Base-by-base conservation (phyloP, 768 basidiomycete genomes). In the Polyporus arcularius region DNA sequence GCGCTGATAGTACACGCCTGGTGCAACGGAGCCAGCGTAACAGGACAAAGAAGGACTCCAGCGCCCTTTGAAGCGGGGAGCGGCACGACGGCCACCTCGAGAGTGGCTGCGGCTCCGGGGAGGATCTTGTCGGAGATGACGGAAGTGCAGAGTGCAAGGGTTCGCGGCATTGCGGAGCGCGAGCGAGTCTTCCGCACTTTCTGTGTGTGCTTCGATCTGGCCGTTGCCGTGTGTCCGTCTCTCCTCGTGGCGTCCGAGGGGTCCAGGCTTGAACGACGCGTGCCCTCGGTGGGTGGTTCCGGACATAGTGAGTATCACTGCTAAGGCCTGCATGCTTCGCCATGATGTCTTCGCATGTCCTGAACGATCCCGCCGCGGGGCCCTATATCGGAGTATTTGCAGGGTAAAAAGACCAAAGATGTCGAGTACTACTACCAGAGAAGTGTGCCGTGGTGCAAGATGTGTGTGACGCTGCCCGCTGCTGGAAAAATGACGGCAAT, bases 291-390 rank as follows among this genome's bases (percentile, higher is more conserved):
- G 56, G 51, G 38, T 52, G 53, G 30, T 15, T 18, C 47, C 32
- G 31, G 12, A 47, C 52, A 14, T 16, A 55, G 43, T 38, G 42
- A 61, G 60, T 40, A 57, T 53, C 55, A 18, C 50, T 28, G 52
- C 43, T 35, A 42, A 46, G 43, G 62, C 21, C 62, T 59, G 45
- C 49, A 38, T 56, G 57, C 31, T 45, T 26, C 45, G n/a, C 56
- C 61, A 54, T 52, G 47, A 58, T 26, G 57, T 26, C 5, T 43
- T 52, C 61, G 61, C 61, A 51, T 62, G 62, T 52, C 53, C 18
- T 48, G 46, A 14, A 8, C 18, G 21, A 48, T 12, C 26, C 46
- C 46, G 46, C 26, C 26, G 46, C 21, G 12, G 40, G 45, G 42
- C 26, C 21, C 57, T 28, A 53, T 55, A 57, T 42, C 41, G 57